These are phyloP conservation scores for Colletotrichum ledebouriae DNA, from an alignment of 2,329 filamentous ascomycete species.

Conservation along the genomic window DNA sequence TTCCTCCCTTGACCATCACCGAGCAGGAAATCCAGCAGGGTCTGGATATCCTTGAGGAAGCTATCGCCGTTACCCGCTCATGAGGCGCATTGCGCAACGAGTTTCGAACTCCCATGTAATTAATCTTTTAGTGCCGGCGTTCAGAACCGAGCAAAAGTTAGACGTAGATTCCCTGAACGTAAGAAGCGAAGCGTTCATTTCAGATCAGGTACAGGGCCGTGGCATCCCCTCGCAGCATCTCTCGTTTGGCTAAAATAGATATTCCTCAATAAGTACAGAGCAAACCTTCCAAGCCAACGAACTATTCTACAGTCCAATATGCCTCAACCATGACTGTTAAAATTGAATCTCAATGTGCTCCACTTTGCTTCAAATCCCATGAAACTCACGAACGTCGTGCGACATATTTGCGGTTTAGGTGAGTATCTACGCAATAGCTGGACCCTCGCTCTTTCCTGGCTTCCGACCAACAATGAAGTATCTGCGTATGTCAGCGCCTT, in stretches of 20 bases:
- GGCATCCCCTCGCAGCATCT: not conserved
- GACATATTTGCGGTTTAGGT: too few species aligned
- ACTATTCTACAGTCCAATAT: too few species aligned
- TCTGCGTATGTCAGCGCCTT: not conserved
- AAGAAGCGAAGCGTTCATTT: constrained; percentile 24
- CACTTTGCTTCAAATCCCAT: too few species aligned
- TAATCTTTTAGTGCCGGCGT: constrained; percentile 34
- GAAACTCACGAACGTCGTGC: too few species aligned
- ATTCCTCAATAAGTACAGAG: not conserved
- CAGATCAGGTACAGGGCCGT: not conserved
- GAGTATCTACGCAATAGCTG: too few species aligned
- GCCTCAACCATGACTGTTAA: too few species aligned
- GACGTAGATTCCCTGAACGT: constrained; percentile 29
- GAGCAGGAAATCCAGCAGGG: constrained; percentile 85
- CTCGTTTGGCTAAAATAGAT: not conserved
- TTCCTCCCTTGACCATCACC: constrained; percentile 86
- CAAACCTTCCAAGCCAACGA: too few species aligned
- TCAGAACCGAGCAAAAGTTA: constrained; percentile 29
- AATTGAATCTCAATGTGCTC: too few species aligned
- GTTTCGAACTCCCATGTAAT: constrained; percentile 25
- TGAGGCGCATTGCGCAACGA: not conserved
- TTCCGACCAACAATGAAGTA: constrained; percentile 15
- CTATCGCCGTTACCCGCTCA: constrained; percentile 62
- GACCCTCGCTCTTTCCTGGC: not conserved
- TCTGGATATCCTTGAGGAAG: constrained; percentile 79